Conservation (phyloP, 2,329 filamentous ascomycete species). For the Sordariomycetes sp. region DNA sequence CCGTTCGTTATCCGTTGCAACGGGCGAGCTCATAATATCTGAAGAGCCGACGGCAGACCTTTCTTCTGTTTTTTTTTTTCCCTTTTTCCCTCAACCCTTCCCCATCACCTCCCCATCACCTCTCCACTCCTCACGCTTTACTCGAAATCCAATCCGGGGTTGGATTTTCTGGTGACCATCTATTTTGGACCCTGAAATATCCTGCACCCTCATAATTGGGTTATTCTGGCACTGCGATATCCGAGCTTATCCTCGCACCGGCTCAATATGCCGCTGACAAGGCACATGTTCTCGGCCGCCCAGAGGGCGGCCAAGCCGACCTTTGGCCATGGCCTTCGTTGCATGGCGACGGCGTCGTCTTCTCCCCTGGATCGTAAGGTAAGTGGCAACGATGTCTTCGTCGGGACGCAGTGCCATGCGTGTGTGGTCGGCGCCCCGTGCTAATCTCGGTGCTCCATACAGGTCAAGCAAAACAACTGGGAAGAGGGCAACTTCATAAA, state of each 20-base stretch:
- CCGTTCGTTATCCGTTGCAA: slow-evolving; percentile 3
- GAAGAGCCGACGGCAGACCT: slow-evolving; percentile 1
- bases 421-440: neutral
- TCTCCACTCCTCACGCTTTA: slow-evolving; percentile 1
- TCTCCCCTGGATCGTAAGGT: slow-evolving; percentile 85
- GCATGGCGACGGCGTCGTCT: slow-evolving; percentile 80
- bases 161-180: slow-evolving; percentile 2
- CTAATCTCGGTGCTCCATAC: neutral
- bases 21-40: neutral
- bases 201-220: neutral
- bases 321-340: slow-evolving; percentile 51
- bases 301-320: slow-evolving; percentile 47
- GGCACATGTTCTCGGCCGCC: slow-evolving; percentile 58
- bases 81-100: neutral
- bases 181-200: slow-evolving; percentile 4
- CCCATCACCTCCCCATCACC: slow-evolving; percentile 2
- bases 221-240: neutral
- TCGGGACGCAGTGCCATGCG: neutral
- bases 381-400: slow-evolving; percentile 4
- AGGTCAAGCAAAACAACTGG: slow-evolving; percentile 91
- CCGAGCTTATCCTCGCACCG: neutral
- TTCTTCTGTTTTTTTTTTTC: slow-evolving; percentile 1
- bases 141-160: neutral
- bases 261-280: slow-evolving; percentile 47
- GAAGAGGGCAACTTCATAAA: slow-evolving; percentile 97